phyloP scores from a whole-genome alignment of 768 basidiomycete genomes.

The Leccinum fibrillosum region DNA sequence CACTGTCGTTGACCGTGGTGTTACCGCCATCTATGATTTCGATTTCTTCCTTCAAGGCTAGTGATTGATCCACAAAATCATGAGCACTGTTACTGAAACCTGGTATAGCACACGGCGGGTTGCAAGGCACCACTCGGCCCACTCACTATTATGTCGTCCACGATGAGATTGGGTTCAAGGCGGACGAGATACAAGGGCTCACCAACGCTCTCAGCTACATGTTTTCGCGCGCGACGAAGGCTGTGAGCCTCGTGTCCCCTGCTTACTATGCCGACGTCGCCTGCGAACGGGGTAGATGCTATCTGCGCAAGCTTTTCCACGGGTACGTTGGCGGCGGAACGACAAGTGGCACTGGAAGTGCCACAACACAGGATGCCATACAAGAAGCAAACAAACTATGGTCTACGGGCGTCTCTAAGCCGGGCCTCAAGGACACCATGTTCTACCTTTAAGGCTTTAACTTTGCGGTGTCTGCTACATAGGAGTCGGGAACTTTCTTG shows the following conservation, averaged over 20 bases:
- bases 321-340: conserved; percentile 29
- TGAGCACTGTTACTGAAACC: neutral
- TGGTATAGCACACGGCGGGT: conserved; percentile 39
- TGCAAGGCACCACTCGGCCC: conserved; percentile 47
- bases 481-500: neutral
- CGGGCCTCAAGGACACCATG: conserved; percentile 64
- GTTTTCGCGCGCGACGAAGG: conserved; percentile 58
- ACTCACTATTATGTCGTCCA: conserved; percentile 56
- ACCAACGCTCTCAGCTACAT: conserved; percentile 54
- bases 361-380: conserved; percentile 47
- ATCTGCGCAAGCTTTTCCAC: conserved; percentile 46
- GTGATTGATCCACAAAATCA: conserved; percentile 4
- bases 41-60: conserved; percentile 55
- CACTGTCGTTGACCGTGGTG: conserved; percentile 52
- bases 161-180: conserved; percentile 48
- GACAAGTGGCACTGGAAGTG: conserved; percentile 33
- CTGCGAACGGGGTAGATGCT: conserved; percentile 54
- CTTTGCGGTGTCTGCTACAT: neutral
- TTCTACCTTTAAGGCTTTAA: conserved; percentile 55
- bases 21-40: conserved; percentile 52
- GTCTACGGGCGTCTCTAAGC: conserved; percentile 50
- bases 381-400: conserved; percentile 55
- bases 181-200: conserved; percentile 52
- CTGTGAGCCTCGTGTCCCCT: conserved; percentile 36
- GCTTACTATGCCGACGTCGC: conserved; percentile 46